A percentile compares a stretch with the other conserved stretches of the same genome.
Conservation (phyloP, 2,329 filamentous ascomycete genomes). For the Plenodomus lindquistii region DNA sequence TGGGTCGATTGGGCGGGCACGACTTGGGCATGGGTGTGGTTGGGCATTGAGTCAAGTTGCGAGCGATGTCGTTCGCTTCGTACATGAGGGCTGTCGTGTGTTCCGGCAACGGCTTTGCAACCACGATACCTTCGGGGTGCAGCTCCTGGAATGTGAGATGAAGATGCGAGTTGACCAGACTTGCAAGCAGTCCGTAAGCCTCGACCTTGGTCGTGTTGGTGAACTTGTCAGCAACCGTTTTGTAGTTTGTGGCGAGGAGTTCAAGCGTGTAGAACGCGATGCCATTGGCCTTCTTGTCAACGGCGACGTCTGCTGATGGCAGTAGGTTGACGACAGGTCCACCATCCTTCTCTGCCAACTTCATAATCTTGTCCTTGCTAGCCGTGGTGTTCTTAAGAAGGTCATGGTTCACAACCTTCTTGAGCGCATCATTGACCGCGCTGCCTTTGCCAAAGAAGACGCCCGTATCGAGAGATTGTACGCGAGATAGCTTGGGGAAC, state of each 20-base stretch:
- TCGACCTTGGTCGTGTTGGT: slow-evolving; percentile 55
- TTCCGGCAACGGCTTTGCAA: slow-evolving; percentile 77
- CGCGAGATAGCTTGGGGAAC: slow-evolving; percentile 73
- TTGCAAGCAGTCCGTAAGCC: slow-evolving; percentile 68
- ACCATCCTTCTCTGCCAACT: slow-evolving; percentile 56
- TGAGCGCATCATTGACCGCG: slow-evolving; percentile 48
- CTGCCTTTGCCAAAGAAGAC: slow-evolving; percentile 72
- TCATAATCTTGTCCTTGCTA: slow-evolving; percentile 63
- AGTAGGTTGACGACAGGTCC: slow-evolving; percentile 64
- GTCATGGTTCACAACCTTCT: slow-evolving; percentile 44
- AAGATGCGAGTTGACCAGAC: slow-evolving; percentile 81
- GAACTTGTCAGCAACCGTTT: slow-evolving; percentile 66
- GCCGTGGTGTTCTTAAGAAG: slow-evolving; percentile 62
- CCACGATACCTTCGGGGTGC: slow-evolving; percentile 75
- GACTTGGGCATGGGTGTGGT: slow-evolving; percentile 71
- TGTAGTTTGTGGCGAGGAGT: slow-evolving; percentile 66
- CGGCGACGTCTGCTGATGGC: slow-evolving; percentile 61
- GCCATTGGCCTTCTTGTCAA: slow-evolving; percentile 66
- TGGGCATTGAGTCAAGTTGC: slow-evolving; percentile 75
- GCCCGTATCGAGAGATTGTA: slow-evolving; percentile 70
- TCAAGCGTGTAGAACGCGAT: slow-evolving; percentile 77
- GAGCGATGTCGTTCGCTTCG: slow-evolving; percentile 72
- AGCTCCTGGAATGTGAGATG: slow-evolving; percentile 82
- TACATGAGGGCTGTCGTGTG: slow-evolving; percentile 74
- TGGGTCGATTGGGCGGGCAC: slow-evolving; percentile 79